phyloP scores from a whole-genome alignment of 1,284 basidiomycete species.

The Ganoderma resinaceum region DNA sequence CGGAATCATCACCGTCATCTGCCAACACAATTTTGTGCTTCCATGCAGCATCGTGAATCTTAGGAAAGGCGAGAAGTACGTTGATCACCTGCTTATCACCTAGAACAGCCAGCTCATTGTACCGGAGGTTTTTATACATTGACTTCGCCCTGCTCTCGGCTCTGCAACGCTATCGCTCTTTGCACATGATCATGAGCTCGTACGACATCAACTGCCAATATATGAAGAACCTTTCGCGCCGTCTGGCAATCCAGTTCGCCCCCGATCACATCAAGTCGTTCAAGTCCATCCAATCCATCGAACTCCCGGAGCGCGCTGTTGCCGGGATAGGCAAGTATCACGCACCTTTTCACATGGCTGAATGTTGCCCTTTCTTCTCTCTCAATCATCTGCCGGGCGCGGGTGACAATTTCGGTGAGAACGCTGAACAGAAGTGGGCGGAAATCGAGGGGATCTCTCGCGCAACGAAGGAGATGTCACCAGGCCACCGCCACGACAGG shows the following conservation, averaged over 20 bases:
- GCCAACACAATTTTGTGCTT: conserved; percentile 12
- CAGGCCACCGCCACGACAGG: conserved; percentile 29
- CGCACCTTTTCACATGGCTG: conserved; percentile 25
- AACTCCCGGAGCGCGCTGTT: conserved; percentile 5
- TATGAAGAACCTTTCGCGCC: conserved; percentile 6
- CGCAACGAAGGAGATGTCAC: conserved; percentile 33
- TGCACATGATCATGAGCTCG: not conserved
- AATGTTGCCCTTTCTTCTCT: conserved; percentile 20
- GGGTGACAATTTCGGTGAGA: conserved; percentile 32
- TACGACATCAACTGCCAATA: conserved; percentile 29
- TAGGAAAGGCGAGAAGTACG: conserved; percentile 6
- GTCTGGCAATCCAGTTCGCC: not conserved
- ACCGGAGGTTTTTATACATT: conserved; percentile 5
- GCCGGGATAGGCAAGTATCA: conserved; percentile 34
- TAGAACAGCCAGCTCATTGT: not conserved
- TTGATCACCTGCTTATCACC: not conserved
- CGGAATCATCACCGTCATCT: conserved; percentile 6
- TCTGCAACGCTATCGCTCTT: conserved; percentile 8
- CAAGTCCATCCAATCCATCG: not conserved
- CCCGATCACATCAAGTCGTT: not conserved
- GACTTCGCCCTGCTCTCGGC: conserved; percentile 18
- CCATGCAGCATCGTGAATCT: conserved; percentile 12
- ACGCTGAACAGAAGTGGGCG: conserved; percentile 31
- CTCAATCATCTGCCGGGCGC: conserved; percentile 20
- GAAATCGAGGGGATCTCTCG: conserved; percentile 17